Conservation (phyloP, 768 basidiomycete genomes). For the Ramaria rubella region DNA sequence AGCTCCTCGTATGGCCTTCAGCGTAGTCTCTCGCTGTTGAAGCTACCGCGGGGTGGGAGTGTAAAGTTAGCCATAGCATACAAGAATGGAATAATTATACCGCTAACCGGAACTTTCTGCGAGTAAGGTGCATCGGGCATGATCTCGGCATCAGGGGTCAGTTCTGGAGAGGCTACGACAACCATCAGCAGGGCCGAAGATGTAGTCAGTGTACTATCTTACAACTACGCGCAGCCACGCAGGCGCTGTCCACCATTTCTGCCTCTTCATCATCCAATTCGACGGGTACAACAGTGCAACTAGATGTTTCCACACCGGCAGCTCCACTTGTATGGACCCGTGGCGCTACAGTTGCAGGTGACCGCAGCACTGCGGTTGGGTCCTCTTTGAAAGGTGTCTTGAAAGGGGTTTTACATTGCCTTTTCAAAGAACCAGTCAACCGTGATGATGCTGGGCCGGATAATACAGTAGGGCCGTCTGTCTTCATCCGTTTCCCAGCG, state of each 20-base stretch:
- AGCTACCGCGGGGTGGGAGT: too few relatives aligned
- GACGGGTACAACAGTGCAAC: neutral
- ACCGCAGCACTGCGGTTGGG: slow-evolving; percentile 27
- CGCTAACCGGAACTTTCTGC: slow-evolving; percentile 24
- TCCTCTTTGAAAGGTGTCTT: slow-evolving; percentile 33
- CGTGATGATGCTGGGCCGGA: neutral
- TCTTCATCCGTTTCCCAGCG: neutral
- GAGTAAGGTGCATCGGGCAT: slow-evolving; percentile 24
- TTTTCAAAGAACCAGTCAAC: slow-evolving; percentile 27
- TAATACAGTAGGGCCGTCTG: neutral
- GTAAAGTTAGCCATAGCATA: slow-evolving; percentile 11
- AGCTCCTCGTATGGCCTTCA: slow-evolving; percentile 34
- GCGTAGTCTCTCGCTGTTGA: slow-evolving; percentile 29
- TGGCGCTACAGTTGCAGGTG: neutral
- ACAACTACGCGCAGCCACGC: neutral
- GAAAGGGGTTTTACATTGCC: too few relatives aligned
- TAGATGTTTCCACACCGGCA: neutral
- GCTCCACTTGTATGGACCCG: neutral
- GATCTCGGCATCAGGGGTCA: slow-evolving; percentile 17
- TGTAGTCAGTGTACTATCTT: neutral
- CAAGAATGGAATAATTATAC: slow-evolving; percentile 8
- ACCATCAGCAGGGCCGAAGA: neutral
- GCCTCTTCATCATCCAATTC: neutral
- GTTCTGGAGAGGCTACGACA: slow-evolving; percentile 10
- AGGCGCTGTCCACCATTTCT: neutral